Percentiles rank a stretch among this genome's conserved stretches.
Conservation (phyloP, 306 rosid species). For the Dryas octopetala region DNA sequence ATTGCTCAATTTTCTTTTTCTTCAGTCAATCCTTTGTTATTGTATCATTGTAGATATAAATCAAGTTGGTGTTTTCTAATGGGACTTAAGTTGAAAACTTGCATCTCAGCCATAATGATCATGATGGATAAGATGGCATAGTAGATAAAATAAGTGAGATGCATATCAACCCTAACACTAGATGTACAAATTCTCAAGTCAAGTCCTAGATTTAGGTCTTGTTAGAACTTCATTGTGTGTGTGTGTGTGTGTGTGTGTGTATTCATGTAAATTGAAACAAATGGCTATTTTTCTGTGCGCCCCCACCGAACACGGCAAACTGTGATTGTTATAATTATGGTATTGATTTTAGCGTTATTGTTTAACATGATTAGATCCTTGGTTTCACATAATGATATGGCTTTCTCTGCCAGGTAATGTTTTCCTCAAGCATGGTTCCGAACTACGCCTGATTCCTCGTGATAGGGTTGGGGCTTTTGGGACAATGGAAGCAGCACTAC, state of each 20-base stretch:
- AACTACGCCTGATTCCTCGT: slow-evolving; percentile 63
- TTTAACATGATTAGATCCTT: background rate
- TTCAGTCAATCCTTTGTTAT: background rate
- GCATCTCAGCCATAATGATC: too few relatives aligned
- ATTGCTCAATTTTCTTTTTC: background rate
- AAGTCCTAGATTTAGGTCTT: too few relatives aligned
- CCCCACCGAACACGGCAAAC: background rate
- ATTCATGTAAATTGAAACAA: background rate
- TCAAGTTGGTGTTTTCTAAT: too few relatives aligned
- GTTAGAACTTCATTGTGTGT: too few relatives aligned
- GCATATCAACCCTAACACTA: too few relatives aligned
- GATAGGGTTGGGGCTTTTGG: slow-evolving; percentile 54
- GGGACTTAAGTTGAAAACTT: too few relatives aligned
- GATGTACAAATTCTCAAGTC: too few relatives aligned
- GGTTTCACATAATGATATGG: slow-evolving; percentile 1
- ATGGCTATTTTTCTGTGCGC: background rate
- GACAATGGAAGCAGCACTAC: slow-evolving; percentile 17
- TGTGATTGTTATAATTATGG: background rate
- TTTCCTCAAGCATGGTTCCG: slow-evolving; percentile 66
- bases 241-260: too few relatives aligned
- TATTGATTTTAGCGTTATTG: slow-evolving; percentile 4
- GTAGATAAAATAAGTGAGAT: too few relatives aligned
- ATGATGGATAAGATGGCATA: too few relatives aligned
- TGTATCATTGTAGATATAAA: background rate
- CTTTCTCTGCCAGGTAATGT: slow-evolving; percentile 47